Base-by-base conservation (phyloP, 169 alveolate genomes). In the Plasmodium ovale region DNA sequence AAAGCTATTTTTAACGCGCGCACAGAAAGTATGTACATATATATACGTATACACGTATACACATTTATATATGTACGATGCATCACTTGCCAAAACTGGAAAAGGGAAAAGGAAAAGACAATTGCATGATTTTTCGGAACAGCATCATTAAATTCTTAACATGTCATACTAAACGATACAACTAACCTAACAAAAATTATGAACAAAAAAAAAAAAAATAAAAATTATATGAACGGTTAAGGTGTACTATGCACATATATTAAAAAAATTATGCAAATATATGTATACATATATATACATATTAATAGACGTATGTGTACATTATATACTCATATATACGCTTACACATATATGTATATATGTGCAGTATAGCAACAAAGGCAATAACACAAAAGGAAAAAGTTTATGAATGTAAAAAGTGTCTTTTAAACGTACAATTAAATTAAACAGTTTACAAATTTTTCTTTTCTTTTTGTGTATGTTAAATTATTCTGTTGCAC, bases 221-320 rank as follows among this genome's bases (percentile, higher is more conserved):
- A 59, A 73, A 73, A 73, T 37, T 73, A 39, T 67, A 73, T 73
- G 72, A 73, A 73, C 73, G 39, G 65, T 59, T 60, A 27, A 59
- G 49, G 33, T 35, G 49, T 21, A 10, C 31, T 70, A 58, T 72
- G 70, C 27, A 29, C n/a, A 72, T 54, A 31, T 72, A 72, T 54
- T 29, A 39, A 39, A 56, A 44, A 72, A 56, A 35, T n/a, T n/a
- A n/a, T n/a, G n/a, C n/a, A n/a, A n/a, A n/a, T n/a, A n/a, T n/a
- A n/a, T n/a, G n/a, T n/a, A n/a, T n/a, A n/a, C n/a, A n/a, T n/a
- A n/a, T n/a, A n/a, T n/a, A n/a, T n/a, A n/a, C 42, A 47, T 69
- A 69, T 59, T n/a, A n/a, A n/a, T n/a, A n/a, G n/a, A n/a, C n/a
- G n/a, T n/a, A n/a, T 21, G 25, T 47, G 56, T 47, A 47, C 56